These are phyloP conservation scores for Solanum rostratum DNA, from an alignment of 257 asterid genomes.

Conservation along the genomic window DNA sequence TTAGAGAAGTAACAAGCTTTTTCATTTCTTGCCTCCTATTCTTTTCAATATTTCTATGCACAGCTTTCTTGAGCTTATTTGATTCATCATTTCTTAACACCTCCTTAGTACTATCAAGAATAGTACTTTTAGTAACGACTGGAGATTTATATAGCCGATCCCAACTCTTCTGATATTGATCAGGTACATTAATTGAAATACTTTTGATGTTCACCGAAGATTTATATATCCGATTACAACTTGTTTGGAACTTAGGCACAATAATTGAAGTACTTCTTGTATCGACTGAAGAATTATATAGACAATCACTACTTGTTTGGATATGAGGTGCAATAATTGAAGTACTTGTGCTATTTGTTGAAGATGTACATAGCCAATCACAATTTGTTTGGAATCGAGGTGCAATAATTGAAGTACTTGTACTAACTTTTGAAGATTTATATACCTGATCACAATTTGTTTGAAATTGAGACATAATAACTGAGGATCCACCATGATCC, in stretches of 20 bases:
- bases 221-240: neutral
- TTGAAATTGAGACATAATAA: neutral
- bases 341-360: neutral
- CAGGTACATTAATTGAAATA: neutral
- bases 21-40: neutral
- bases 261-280: neutral
- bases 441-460: neutral
- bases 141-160: neutral
- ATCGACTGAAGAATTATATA: neutral
- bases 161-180: neutral
- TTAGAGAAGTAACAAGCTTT: neutral
- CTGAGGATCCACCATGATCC: neutral
- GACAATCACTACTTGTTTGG: neutral
- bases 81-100: neutral
- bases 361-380: neutral
- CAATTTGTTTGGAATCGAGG: neutral
- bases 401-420: neutral
- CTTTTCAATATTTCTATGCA: neutral
- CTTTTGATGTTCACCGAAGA: neutral
- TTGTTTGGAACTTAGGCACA: neutral
- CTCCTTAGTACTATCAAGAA: neutral
- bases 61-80: neutral
- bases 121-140: neutral
- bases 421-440: neutral
- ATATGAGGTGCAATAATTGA: neutral